These are phyloP conservation scores for Juglanconis sp. DNA, from an alignment of 2,329 filamentous ascomycete species.

Conservation along the genomic window DNA sequence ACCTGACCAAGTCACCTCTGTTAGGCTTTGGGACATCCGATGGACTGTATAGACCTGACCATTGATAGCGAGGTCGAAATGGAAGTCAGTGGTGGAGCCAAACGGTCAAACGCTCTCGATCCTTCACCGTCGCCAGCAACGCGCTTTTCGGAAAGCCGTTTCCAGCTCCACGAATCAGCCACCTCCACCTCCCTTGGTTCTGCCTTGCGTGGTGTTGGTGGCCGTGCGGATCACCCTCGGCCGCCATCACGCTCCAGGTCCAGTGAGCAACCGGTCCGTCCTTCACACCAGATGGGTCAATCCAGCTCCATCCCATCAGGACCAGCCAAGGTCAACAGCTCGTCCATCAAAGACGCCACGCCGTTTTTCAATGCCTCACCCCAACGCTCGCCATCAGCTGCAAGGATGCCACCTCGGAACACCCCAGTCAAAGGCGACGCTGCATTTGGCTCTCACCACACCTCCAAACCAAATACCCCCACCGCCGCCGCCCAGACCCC, in stretches of 20 bases:
- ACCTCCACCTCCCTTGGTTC: neutral
- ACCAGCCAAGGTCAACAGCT: neutral
- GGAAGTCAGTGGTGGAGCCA: neutral
- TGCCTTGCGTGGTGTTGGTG: neutral
- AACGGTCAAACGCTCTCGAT: neutral
- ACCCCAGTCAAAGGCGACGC: neutral
- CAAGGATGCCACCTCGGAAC: neutral
- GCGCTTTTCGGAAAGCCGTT: conserved; percentile 14
- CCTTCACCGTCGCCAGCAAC: neutral
- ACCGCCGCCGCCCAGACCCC: conserved; percentile 28
- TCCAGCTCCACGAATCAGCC: conserved; percentile 9
- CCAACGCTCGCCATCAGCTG: neutral
- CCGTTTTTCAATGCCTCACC: neutral
- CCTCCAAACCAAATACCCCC: conserved; percentile 21
- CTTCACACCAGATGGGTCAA: conserved; percentile 1
- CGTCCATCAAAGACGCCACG: neutral
- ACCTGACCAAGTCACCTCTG: neutral
- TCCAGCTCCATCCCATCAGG: conserved; percentile 6
- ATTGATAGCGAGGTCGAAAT: conserved; percentile 7
- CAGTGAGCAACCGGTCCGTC: conserved; percentile 4
- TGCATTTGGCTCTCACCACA: conserved; percentile 1
- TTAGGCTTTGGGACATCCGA: neutral
- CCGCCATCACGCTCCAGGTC: conserved; percentile 9
- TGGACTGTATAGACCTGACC: conserved; percentile 15
- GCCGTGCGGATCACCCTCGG: neutral